These are phyloP conservation scores for Candida ascalaphidarum DNA, from an alignment of 805 yeast genomes.

Conservation along the genomic window DNA sequence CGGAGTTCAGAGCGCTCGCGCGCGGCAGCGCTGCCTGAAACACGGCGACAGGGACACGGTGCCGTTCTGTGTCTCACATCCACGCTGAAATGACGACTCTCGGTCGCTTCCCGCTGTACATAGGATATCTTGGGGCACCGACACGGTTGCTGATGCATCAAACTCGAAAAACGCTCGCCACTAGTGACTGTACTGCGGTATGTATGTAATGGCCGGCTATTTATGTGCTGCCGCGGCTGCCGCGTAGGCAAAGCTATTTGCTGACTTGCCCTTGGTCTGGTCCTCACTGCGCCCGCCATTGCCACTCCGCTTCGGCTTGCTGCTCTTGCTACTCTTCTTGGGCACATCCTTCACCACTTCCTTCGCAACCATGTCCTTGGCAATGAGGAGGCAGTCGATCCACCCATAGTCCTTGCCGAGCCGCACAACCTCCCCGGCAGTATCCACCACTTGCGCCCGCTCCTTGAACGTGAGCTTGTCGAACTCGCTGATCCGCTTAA, in stretches of 20 bases:
- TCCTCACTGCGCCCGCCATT: background rate
- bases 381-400: slow-evolving; percentile 63
- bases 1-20: slow-evolving; percentile 9
- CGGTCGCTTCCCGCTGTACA: too few species aligned
- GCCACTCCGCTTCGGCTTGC: background rate
- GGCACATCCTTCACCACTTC: slow-evolving; percentile 2
- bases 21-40: background rate
- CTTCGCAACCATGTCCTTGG: slow-evolving; percentile 40
- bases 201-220: slow-evolving; percentile 1
- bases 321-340: background rate
- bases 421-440: slow-evolving; percentile 17
- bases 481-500: slow-evolving; percentile 28
- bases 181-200: too few species aligned
- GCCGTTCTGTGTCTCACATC: too few species aligned
- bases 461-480: slow-evolving; percentile 20
- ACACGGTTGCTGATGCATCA: too few species aligned
- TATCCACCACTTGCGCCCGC: slow-evolving; percentile 19
- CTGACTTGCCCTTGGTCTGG: slow-evolving; percentile 3
- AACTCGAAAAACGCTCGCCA: too few species aligned
- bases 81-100: too few species aligned
- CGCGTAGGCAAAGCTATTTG: slow-evolving; percentile 33
- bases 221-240: slow-evolving; percentile 36
- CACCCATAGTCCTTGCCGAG: slow-evolving; percentile 48
- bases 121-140: too few species aligned
- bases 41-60: too few species aligned